Percentiles rank a stretch among this genome's conserved stretches.
phyloP scores from a whole-genome alignment of 495 filamentous ascomycete genomes.

The Hyaloscypha variabilis region DNA sequence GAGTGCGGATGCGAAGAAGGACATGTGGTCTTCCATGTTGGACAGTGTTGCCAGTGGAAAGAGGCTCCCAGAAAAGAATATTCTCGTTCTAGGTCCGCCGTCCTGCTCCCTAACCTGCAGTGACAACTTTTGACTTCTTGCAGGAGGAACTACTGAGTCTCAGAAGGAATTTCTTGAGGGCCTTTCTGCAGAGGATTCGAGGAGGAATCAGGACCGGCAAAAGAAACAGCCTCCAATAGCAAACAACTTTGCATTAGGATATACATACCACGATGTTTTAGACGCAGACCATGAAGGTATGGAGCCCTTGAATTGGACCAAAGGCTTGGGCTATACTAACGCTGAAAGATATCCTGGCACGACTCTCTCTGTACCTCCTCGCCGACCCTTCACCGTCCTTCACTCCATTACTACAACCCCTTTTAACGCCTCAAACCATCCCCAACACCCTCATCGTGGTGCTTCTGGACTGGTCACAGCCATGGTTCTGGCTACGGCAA shows the following conservation, averaged over 20 bases:
- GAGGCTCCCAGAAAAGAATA: conserved; percentile 87
- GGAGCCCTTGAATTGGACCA: neutral
- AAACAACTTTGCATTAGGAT: conserved; percentile 91
- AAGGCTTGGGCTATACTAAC: conserved; percentile 19
- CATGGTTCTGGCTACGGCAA: conserved; percentile 90
- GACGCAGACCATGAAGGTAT: conserved; percentile 93
- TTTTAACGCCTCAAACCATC: conserved; percentile 83
- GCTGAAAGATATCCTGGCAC: conserved; percentile 77
- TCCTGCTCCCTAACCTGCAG: conserved; percentile 29
- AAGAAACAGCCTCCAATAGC: conserved; percentile 76
- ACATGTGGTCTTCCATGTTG: conserved; percentile 94
- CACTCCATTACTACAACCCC: conserved; percentile 78
- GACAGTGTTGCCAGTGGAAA: conserved; percentile 89
- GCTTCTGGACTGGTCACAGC: conserved; percentile 88
- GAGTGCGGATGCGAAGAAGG: conserved; percentile 78
- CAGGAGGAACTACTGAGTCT: conserved; percentile 85
- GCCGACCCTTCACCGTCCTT: conserved; percentile 81
- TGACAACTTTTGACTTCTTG: conserved; percentile 31
- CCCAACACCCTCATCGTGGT: conserved; percentile 87
- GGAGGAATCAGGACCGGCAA: conserved; percentile 56
- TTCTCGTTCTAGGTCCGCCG: conserved; percentile 74
- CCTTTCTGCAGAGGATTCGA: conserved; percentile 65
- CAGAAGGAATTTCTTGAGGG: conserved; percentile 90
- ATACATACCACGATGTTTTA: conserved; percentile 93
- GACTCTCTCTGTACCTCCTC: conserved; percentile 88